Evolutionary conservation across 202 grass and related monocot genomes (phyloP), one percentile per base, ranked within the genome.

Genomic region (Elaeis oleifera): DNA sequence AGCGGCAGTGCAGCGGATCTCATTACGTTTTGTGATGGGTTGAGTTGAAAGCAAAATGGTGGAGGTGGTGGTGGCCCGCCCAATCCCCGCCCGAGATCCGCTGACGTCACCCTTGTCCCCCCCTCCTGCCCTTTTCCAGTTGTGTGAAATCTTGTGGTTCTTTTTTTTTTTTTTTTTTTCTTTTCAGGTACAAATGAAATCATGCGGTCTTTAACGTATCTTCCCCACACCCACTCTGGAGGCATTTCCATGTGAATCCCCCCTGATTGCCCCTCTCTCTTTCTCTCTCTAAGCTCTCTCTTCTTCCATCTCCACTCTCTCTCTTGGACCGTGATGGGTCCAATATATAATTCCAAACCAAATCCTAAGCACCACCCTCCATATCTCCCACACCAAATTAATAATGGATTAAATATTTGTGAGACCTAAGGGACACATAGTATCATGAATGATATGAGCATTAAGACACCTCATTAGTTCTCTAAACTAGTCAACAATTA

Each of bases 11-110:
- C 6, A 23, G 25, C 54, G 70, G 70, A 63, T 74, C 24, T 28
- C 36, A 18, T 3, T 48, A 13, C 36, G 36, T 29, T 44, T 18
- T n/a, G 24, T 61, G 21, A 16, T 17, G 23, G 21, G 55, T 4
- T 23, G 55, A 8, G 7, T 26, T 26, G 55, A 23, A 23, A n/a
- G 55, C 55, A 23, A 14, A 22, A 11, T 19, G 18, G 17, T 58
- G 19, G 21, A 1, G 23, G 55, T 23, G 69, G 49, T 3, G 58
- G 69, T 63, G 0, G 69, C 74, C 70, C 18, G 49, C 9, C 24
- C 18, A 28, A 83, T 75, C 71, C 70, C 54, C 23, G 60, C 31
- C 17, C 31, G 54, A 78, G 81, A 83, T 79, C 65, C 71, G 65
- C 65, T 71, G 81, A 74, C 65, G 75, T 83, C 75, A 83, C 58